Evolutionary conservation across 352 stramenopile genomes (phyloP).

Genomic region (Phytopythium kandeliae): DNA sequence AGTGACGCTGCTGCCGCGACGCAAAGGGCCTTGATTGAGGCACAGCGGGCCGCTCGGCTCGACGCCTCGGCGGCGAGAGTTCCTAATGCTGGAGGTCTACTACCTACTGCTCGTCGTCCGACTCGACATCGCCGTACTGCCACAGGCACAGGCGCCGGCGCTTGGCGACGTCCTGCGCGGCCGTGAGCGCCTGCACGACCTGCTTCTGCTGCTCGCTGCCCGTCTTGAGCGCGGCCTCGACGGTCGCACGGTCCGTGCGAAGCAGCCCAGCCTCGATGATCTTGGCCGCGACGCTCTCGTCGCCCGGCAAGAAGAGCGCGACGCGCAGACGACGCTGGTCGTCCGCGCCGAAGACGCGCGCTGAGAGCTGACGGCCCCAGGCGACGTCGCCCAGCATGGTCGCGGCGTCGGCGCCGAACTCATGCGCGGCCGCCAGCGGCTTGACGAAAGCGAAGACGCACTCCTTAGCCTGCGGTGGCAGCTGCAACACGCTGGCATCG

Average conservation of each 20-base stretch:
- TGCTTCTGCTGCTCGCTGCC: slow-evolving; percentile 64
- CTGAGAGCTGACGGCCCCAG: slow-evolving; percentile 90
- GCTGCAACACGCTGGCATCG: slow-evolving; percentile 83
- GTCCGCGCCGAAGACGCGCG: slow-evolving; percentile 61
- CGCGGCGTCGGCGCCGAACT: slow-evolving; percentile 92
- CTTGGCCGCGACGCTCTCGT: slow-evolving; percentile 86
- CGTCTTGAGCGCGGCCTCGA: slow-evolving; percentile 29
- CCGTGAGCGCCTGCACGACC: slow-evolving; percentile 85
- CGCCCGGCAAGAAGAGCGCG: slow-evolving; percentile 67
- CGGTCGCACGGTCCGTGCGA: slow-evolving; percentile 78
- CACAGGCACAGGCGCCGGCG: slow-evolving; percentile 92
- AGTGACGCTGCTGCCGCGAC: no score
- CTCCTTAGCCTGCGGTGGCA: slow-evolving; percentile 87
- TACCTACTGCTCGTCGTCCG: slow-evolving; percentile 83
- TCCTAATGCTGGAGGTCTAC: no score
- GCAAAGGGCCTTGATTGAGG: no score
- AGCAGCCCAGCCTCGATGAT: slow-evolving; percentile 88
- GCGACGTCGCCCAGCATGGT: slow-evolving; percentile 86
- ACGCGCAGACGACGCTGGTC: slow-evolving; percentile 61
- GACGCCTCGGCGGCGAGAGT: no score
- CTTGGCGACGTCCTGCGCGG: slow-evolving; percentile 90
- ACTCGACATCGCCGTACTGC: slow-evolving; percentile 96
- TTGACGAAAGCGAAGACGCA: slow-evolving; percentile 87
- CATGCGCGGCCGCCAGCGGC: slow-evolving; percentile 71
- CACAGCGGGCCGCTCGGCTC: no score